A percentile compares a stretch with the other conserved stretches of the same genome.
phyloP scores from a whole-genome alignment of 148 eudicot genomes.

The Rhododendron ferrugineum region DNA sequence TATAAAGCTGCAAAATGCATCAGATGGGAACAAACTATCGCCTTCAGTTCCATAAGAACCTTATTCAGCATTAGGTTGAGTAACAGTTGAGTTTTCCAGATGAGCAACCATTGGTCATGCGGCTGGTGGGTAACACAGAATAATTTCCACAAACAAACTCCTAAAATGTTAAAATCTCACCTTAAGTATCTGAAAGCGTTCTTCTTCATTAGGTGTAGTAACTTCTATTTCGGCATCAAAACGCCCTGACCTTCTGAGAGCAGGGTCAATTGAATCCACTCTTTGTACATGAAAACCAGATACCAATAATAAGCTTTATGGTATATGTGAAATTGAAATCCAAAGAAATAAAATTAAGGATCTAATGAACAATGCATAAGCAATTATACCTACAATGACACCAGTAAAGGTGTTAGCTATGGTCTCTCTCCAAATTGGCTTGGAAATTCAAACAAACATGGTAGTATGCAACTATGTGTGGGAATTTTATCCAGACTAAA shows the following conservation, averaged over 20 bases:
- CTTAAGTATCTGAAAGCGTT: conserved; percentile 72
- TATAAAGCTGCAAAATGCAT: conserved; percentile 54
- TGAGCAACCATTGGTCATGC: background rate
- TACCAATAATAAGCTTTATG: conserved; percentile 5
- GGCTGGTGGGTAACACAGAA: background rate
- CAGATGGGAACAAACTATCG: background rate
- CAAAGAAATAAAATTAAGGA: background rate
- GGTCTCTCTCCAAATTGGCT: conserved; percentile 3
- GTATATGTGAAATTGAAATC: background rate
- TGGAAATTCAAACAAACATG: background rate
- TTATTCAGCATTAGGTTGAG: background rate
- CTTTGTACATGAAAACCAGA: conserved; percentile 35
- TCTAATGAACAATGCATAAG: background rate
- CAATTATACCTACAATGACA: background rate
- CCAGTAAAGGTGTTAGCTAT: background rate
- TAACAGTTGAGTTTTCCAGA: background rate
- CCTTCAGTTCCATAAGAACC: background rate
- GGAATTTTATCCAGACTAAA: background rate
- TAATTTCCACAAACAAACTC: background rate
- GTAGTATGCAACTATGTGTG: background rate
- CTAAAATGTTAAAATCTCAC: conserved; percentile 22
- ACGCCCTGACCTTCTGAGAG: conserved; percentile 90
- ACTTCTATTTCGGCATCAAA: conserved; percentile 95
- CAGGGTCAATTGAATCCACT: conserved; percentile 93
- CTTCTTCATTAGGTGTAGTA: conserved; percentile 79